Base-by-base conservation (phyloP, 441 rosid species). In the Arabidopsis hybrid region DNA sequence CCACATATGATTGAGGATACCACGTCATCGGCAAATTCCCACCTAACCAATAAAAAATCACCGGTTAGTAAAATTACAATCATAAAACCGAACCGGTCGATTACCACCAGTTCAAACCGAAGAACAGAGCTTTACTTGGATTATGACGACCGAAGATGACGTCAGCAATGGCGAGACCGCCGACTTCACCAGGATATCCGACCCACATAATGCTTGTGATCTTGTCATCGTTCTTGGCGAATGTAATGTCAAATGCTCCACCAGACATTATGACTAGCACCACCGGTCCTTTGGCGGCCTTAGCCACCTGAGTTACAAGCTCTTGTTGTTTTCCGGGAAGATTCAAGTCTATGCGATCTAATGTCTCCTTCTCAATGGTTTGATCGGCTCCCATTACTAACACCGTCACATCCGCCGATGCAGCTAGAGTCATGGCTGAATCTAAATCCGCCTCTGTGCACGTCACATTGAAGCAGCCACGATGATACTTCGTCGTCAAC, bases 11-110 rank as follows among this genome's bases (percentile, higher is more conserved):
- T 45, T 95, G 92, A 1, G 97, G 99, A 71, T 95, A 95, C 98
- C 98, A 92, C 35, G 98, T 95, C 97, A 95, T 86, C 3, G 98
- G 99, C 12, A 92, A 68, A 62, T 91, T 85, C 50, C 98, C 99
- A 71, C 92, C 97, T 91, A 76, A 34, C 12, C 78, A 16, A 57
- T 35, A 14, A 9, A 14, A 38, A 60, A 1, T 50, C 18, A 51
- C 69, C 72, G 72, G 81, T 34, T 65, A 59, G 1, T 2, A 2
- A 67, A 17, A 51, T 34, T 40, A 35, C 4, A 67, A 58, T 60
- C 17, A 9, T 16, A 0, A 59, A 49, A 42, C 63, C 43, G n/a
- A 50, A 39, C 21, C 42, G 51, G 34, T n/a, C 14, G 35, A 12
- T 12, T 57, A 12, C 7, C 10, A 49, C 17, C 12, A 52, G 16